Percentiles rank a stretch among this genome's conserved stretches.
Conservation (phyloP, 1,139 yeast species). For the Hyphopichia burtonii region DNA sequence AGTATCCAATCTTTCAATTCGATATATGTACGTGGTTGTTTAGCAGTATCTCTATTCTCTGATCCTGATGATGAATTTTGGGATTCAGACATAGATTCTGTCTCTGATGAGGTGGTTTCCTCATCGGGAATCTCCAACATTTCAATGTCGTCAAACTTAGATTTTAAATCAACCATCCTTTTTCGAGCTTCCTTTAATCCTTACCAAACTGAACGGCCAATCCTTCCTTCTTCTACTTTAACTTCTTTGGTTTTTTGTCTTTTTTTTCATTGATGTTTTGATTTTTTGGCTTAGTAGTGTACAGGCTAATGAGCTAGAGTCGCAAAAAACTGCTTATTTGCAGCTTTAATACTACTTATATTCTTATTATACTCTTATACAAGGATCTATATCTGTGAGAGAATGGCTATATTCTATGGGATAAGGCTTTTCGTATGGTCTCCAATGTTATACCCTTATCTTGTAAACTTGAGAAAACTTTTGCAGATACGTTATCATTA, state of each 20-base stretch:
- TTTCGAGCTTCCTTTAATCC: not conserved
- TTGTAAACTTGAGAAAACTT: not conserved
- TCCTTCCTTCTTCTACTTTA: not conserved
- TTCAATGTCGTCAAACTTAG: slow-evolving; percentile 40
- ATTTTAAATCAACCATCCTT: slow-evolving; percentile 1
- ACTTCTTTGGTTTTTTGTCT: not conserved
- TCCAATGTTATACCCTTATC: not conserved
- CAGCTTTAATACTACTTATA: too few species aligned
- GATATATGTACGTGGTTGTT: slow-evolving; percentile 9
- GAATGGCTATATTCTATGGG: too few species aligned
- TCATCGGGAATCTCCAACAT: slow-evolving; percentile 48
- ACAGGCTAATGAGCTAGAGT: too few species aligned
- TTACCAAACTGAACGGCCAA: too few species aligned
- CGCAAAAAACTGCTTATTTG: too few species aligned
- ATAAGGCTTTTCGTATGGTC: too few species aligned
- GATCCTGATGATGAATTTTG: slow-evolving; percentile 9
- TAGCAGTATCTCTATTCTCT: not conserved
- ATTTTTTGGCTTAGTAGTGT: too few species aligned
- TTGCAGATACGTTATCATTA: too few species aligned
- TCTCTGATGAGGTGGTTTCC: slow-evolving; percentile 28
- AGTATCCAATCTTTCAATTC: slow-evolving; percentile 40
- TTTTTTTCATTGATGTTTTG: too few species aligned
- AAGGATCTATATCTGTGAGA: too few species aligned
- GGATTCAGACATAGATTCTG: slow-evolving; percentile 28
- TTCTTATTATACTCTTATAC: too few species aligned